Percentiles rank a stretch among this genome's conserved stretches.
Conservation (phyloP, 73 alveolate genomes). For the Paramecium sexaurelia region DNA sequence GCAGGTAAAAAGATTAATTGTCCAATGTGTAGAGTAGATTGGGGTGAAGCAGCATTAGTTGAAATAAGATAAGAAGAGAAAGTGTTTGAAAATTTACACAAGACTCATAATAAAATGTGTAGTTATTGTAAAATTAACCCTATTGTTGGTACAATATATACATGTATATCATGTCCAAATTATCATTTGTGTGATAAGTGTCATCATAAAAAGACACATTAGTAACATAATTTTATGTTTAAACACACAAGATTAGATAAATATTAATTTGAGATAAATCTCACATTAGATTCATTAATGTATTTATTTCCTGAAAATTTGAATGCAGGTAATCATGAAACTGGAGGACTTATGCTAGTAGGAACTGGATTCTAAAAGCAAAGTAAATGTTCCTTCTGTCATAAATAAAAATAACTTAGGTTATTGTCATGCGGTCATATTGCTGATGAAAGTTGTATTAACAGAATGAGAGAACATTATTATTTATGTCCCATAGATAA, state of each 20-base stretch:
- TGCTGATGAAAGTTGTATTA: conserved; percentile 12
- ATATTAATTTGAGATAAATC: background rate
- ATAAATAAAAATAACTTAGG: background rate
- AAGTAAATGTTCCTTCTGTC: conserved; percentile 21
- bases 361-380: background rate
- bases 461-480: background rate
- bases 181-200: conserved; percentile 31
- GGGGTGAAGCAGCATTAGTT: conserved; percentile 51
- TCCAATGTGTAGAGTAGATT: conserved; percentile 70
- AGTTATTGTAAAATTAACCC: conserved; percentile 6
- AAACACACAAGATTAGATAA: background rate
- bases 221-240: background rate
- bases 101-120: conserved; percentile 23
- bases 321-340: background rate
- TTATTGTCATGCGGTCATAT: conserved; percentile 38
- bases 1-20: conserved; percentile 55
- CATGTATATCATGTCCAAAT: conserved; percentile 41
- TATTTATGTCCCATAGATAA: conserved; percentile 19
- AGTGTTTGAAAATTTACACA: background rate
- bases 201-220: background rate
- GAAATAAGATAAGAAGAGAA: conserved; percentile 38
- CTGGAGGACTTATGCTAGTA: conserved; percentile 6
- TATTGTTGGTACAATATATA: background rate
- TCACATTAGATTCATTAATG: background rate
- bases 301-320: background rate